phyloP scores from a whole-genome alignment of 1,284 basidiomycete species.

The Trichosporon sp. region DNA sequence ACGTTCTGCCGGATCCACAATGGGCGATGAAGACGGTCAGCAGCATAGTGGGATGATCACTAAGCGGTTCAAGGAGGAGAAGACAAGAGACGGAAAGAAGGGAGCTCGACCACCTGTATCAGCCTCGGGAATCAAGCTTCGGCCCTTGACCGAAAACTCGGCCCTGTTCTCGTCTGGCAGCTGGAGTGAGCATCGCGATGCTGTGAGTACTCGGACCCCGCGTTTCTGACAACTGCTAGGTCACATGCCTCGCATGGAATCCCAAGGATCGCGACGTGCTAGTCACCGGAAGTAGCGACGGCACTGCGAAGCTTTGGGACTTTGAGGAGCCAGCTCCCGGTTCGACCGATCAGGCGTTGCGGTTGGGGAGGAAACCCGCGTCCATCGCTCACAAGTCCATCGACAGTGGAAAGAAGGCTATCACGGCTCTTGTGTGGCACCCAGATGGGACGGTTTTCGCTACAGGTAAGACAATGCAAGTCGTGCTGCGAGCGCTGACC shows the following conservation, averaged over 20 bases:
- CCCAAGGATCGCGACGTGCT: slow-evolving; percentile 47
- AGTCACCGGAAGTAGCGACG: slow-evolving; percentile 45
- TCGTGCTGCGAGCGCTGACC: background rate
- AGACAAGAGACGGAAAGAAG: slow-evolving; percentile 20
- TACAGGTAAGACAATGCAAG: slow-evolving; percentile 33
- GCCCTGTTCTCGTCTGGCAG: background rate
- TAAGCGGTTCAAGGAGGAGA: slow-evolving; percentile 21
- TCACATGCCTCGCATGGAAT: slow-evolving; percentile 50
- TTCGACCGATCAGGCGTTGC: slow-evolving; percentile 21
- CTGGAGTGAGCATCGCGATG: slow-evolving; percentile 47
- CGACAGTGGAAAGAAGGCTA: slow-evolving; percentile 45
- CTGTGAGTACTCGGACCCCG: slow-evolving; percentile 28
- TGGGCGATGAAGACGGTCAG: background rate
- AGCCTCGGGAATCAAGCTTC: background rate
- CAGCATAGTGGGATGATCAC: background rate
- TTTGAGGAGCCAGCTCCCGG: slow-evolving; percentile 30
- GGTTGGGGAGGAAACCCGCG: slow-evolving; percentile 32
- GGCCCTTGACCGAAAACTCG: background rate
- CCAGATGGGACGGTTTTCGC: slow-evolving; percentile 52
- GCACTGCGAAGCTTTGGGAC: slow-evolving; percentile 49
- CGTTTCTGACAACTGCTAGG: slow-evolving; percentile 32
- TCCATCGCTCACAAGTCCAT: slow-evolving; percentile 47
- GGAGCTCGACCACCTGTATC: background rate
- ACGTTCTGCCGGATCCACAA: background rate
- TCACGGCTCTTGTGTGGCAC: slow-evolving; percentile 48